Conservation (phyloP, 768 basidiomycete genomes). For the Lactarius psammicola region DNA sequence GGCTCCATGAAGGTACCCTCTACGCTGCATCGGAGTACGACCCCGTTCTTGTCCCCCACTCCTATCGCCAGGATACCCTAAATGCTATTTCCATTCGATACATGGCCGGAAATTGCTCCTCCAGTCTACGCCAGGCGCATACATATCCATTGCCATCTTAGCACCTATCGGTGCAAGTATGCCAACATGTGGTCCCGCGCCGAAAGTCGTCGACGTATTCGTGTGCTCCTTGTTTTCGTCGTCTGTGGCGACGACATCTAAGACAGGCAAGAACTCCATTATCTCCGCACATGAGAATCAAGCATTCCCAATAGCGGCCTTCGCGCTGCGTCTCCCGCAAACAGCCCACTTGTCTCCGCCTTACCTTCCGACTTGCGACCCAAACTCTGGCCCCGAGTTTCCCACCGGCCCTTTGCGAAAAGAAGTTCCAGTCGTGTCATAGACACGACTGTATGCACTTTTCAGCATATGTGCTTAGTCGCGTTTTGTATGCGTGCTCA, state of each 20-base stretch:
- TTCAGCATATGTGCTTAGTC: conserved; percentile 1
- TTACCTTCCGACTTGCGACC: background rate
- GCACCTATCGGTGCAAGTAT: background rate
- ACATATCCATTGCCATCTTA: background rate
- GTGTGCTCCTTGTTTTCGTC: background rate
- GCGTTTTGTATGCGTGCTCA: conserved; percentile 7
- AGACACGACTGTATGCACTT: background rate
- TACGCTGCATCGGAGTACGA: background rate
- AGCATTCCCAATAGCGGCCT: background rate
- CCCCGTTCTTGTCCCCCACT: background rate
- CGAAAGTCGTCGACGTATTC: background rate
- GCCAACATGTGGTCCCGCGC: background rate
- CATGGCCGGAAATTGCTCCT: background rate
- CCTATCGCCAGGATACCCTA: conserved; percentile 15
- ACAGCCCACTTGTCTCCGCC: background rate
- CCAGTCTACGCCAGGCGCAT: background rate
- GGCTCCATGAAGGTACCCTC: background rate
- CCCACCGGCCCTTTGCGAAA: background rate
- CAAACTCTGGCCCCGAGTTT: background rate
- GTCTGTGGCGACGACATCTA: background rate
- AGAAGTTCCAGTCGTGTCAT: background rate
- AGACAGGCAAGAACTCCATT: background rate
- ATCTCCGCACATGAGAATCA: background rate
- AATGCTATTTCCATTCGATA: conserved; percentile 9
- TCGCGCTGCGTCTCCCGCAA: background rate